Evolutionary conservation across 2,329 filamentous ascomycete genomes (phyloP), one percentile per base, ranked within the genome.

Genomic region (Calonectria montana): DNA sequence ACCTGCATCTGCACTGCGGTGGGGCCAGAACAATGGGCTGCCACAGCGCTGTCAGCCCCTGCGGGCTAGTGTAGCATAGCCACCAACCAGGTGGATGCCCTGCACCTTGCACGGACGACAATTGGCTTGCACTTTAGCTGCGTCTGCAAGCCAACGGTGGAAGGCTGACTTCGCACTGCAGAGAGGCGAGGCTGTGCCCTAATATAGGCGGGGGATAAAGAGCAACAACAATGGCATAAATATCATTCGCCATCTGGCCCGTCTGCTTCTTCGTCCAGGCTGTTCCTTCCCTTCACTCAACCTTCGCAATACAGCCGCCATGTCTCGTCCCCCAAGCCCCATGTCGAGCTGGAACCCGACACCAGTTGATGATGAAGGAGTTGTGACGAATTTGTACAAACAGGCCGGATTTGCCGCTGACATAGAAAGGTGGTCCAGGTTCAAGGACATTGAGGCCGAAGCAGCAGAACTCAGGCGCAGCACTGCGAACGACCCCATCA

Each of bases 401-500:
- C 48, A 53, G 48, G 7, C 2, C 4, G 25, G 25, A 10, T 50
- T 18, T 16, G 8, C 1, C 2, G 16, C 13, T 4, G 4, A 15
- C 2, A 9, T 5, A 4, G 48, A 53, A 4, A 53, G 48, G 13
- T 53, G 48, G 48, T 53, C 48, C 6, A 53, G 12, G 27, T 53
- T 53, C 27, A 16, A 31, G 18, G 48, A 53, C 8, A 15, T 8
- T 4, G 48, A 53, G 4, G 27, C 15, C 0, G 48, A 53, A 7
- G 48, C 48, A 3, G 27, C 18, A 7, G 48, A 53, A 12, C 48
- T 53, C 9, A 53, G 16, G 18, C 16, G 48, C 48, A 53, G n/a
- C 13, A 59, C n/a, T 9, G 21, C 29, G 15, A 39, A 39, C 31
- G 53, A 59, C 31, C 53, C 53, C n/a, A 73, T 74, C 4, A 29